phyloP scores from a whole-genome alignment of 179 eudicot genomes.

The Pouteria campechiana region DNA sequence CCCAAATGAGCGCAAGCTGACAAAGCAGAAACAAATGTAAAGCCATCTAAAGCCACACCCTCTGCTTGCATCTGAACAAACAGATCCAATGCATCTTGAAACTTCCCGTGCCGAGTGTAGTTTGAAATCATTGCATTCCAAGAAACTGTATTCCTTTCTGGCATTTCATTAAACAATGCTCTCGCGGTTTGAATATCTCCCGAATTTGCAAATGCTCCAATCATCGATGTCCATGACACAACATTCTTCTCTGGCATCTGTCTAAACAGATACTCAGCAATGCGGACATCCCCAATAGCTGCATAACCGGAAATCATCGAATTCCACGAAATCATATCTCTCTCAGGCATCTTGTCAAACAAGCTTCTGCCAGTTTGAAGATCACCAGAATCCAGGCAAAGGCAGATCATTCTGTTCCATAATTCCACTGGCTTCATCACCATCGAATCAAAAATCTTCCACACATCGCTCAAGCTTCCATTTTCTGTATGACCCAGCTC shows the following conservation, averaged over 20 bases:
- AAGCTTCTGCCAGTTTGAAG: conserved; percentile 4
- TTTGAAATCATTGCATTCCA: conserved; percentile 24
- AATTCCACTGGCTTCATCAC: conserved; percentile 10
- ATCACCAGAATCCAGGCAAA: conserved; percentile 8
- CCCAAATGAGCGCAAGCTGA: conserved; percentile 22
- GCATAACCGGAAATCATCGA: conserved; percentile 17
- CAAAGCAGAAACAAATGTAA: conserved; percentile 19
- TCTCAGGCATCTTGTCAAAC: conserved; percentile 19
- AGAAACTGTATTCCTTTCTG: conserved; percentile 21
- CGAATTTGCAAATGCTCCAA: conserved; percentile 10
- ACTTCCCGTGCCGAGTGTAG: conserved; percentile 9
- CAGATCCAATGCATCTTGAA: conserved; percentile 13
- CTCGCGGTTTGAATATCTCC: conserved; percentile 15
- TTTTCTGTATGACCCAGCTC: neutral
- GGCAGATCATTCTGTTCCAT: conserved; percentile 18
- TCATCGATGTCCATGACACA: conserved; percentile 20
- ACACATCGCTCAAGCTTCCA: conserved; percentile 4
- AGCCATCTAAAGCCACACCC: conserved; percentile 14
- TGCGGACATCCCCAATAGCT: conserved; percentile 6
- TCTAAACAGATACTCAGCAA: conserved; percentile 13
- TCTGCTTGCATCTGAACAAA: conserved; percentile 17
- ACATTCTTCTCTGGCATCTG: conserved; percentile 22
- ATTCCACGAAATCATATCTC: conserved; percentile 25
- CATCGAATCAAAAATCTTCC: conserved; percentile 19
- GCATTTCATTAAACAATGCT: conserved; percentile 17